phyloP scores from a whole-genome alignment of 2,329 filamentous ascomycete species.

The Conoideocrella luteorostrata region DNA sequence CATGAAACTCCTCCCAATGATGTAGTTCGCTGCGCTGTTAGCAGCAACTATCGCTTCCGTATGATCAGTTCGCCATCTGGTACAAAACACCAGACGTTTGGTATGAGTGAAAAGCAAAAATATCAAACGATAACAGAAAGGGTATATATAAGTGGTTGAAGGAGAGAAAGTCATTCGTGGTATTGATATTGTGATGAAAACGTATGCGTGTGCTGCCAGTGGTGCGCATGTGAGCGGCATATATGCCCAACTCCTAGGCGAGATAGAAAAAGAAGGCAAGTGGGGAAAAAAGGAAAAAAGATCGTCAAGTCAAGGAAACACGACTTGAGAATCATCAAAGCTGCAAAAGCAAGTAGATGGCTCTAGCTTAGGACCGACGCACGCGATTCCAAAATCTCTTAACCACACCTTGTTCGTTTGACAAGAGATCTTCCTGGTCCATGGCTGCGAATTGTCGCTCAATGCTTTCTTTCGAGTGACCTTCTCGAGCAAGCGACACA shows the following conservation, averaged over 20 bases:
- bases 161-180: not conserved
- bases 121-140: not conserved
- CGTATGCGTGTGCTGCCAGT: not conserved
- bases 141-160: not conserved
- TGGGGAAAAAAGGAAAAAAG: not conserved
- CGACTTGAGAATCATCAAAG: too few species aligned
- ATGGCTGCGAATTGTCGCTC: slow-evolving; percentile 48
- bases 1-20: slow-evolving; percentile 16
- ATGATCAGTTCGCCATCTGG: not conserved
- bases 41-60: not conserved
- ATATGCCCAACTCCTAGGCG: too few species aligned
- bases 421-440: slow-evolving; percentile 37
- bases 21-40: not conserved
- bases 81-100: not conserved
- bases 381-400: slow-evolving; percentile 61
- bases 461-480: slow-evolving; percentile 44
- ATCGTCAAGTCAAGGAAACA: too few species aligned
- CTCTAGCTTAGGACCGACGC: slow-evolving; percentile 37
- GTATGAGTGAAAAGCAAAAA: not conserved
- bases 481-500: slow-evolving; percentile 23
- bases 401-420: slow-evolving; percentile 45
- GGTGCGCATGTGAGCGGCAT: not conserved
- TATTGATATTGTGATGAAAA: not conserved
- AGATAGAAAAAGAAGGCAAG: not conserved
- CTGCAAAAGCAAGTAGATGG: too few species aligned